Conservation (phyloP, 208 protist species). For the Naegleria gruberi region DNA sequence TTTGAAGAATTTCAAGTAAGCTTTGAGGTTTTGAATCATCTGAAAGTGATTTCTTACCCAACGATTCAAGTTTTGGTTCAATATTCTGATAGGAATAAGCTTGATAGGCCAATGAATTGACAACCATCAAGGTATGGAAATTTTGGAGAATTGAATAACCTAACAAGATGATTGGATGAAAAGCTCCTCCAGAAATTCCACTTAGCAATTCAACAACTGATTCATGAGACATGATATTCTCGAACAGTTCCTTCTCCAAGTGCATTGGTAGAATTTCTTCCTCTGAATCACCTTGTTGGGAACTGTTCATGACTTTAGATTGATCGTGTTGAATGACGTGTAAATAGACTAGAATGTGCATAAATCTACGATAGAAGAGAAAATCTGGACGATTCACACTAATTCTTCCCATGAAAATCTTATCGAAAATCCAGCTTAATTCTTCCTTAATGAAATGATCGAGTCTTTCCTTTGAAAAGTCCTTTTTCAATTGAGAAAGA, state of each 20-base stretch:
- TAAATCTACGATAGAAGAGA: background rate
- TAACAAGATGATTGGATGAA: background rate
- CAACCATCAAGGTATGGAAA: background rate
- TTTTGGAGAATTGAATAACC: background rate
- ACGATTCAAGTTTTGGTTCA: too few relatives aligned
- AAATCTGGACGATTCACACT: background rate
- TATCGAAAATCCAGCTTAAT: background rate
- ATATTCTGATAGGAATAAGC: background rate
- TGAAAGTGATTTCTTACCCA: background rate
- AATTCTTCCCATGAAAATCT: background rate
- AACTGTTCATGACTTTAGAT: background rate
- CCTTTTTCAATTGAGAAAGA: background rate
- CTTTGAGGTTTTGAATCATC: background rate
- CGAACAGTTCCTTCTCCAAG: background rate
- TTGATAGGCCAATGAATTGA: background rate
- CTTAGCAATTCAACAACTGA: background rate
- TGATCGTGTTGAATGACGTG: background rate
- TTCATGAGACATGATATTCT: background rate
- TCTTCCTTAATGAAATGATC: background rate
- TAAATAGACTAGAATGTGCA: background rate
- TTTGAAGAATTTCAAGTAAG: background rate
- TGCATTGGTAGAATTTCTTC: background rate
- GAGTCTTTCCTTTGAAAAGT: too few relatives aligned
- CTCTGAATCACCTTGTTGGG: background rate
- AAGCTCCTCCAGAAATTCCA: background rate